Conservation (phyloP, 1,139 yeast species). For the Suhomyces anneliseae region DNA sequence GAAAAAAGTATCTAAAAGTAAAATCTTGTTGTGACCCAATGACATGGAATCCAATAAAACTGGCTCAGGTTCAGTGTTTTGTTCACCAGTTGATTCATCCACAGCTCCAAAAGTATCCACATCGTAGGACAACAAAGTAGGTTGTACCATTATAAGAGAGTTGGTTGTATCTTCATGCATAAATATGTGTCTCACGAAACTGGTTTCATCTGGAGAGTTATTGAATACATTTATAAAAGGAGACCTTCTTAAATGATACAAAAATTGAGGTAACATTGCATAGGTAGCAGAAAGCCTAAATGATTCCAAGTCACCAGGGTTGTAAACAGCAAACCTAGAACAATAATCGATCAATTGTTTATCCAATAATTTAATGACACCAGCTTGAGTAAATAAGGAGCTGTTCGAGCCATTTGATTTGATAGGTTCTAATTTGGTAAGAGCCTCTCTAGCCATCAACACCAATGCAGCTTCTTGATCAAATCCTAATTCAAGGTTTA, state of each 20-base stretch:
- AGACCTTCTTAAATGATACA: conserved; percentile 70
- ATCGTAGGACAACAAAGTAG: conserved; percentile 66
- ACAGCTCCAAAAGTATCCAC: conserved; percentile 48
- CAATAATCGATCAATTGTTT: conserved; percentile 81
- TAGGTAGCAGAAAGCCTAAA: conserved; percentile 78
- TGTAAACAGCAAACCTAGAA: conserved; percentile 83
- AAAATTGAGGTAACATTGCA: conserved; percentile 74
- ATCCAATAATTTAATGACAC: conserved; percentile 79
- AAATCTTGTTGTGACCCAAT: conserved; percentile 57
- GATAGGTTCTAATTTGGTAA: conserved; percentile 43
- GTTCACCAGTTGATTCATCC: conserved; percentile 43
- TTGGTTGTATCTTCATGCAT: conserved; percentile 67
- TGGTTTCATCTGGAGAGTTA: conserved; percentile 79
- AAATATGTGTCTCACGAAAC: conserved; percentile 65
- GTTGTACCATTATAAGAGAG: conserved; percentile 73
- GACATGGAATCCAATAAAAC: conserved; percentile 71
- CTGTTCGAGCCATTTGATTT: conserved; percentile 15
- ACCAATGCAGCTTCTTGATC: conserved; percentile 76
- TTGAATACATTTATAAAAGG: conserved; percentile 70
- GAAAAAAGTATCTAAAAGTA: conserved; percentile 72
- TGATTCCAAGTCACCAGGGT: conserved; percentile 71
- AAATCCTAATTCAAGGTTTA: conserved; percentile 44
- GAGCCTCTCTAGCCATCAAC: conserved; percentile 54
- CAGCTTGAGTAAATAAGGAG: conserved; percentile 12
- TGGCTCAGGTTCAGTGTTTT: conserved; percentile 47